Conservation (phyloP, 2,329 filamentous ascomycete genomes). For the Hypoxylon sp. region DNA sequence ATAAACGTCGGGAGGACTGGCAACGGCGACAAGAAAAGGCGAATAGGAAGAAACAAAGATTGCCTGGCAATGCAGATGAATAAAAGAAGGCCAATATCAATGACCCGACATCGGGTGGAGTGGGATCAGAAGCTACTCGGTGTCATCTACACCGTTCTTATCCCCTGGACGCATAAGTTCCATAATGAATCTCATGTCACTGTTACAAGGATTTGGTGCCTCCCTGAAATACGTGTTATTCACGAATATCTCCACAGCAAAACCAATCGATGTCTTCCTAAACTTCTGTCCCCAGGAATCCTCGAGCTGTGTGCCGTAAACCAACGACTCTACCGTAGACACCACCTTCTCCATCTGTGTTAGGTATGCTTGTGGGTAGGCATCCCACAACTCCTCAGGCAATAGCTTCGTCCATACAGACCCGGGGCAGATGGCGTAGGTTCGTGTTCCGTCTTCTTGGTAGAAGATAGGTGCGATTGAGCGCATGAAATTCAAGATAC, state of each 20-base stretch:
- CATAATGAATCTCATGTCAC: slow-evolving; percentile 39
- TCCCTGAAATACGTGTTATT: slow-evolving; percentile 47
- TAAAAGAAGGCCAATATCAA: no score
- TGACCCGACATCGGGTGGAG: no score
- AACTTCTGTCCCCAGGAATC: slow-evolving; percentile 41
- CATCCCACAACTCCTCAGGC: slow-evolving; percentile 41
- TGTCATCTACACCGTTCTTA: neutral
- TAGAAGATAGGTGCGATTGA: slow-evolving; percentile 41
- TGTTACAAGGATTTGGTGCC: slow-evolving; percentile 39
- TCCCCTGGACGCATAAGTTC: slow-evolving; percentile 28
- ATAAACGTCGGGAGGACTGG: slow-evolving; percentile 9
- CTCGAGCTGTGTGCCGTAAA: slow-evolving; percentile 37
- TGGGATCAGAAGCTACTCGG: no score
- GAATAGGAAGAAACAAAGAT: neutral
- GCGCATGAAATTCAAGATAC: slow-evolving; percentile 48
- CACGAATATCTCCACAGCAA: slow-evolving; percentile 45
- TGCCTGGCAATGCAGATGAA: no score
- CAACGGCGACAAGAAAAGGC: slow-evolving; percentile 1
- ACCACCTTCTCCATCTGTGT: slow-evolving; percentile 45
- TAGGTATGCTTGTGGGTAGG: slow-evolving; percentile 45
- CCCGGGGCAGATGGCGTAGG: slow-evolving; percentile 47
- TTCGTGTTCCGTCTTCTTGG: slow-evolving; percentile 43
- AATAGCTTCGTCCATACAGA: slow-evolving; percentile 46
- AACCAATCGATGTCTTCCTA: slow-evolving; percentile 37
- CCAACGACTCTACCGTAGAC: slow-evolving; percentile 41